Evolutionary conservation across 1,284 basidiomycete genomes (phyloP).

Genomic region (Rhizoctonia solani): DNA sequence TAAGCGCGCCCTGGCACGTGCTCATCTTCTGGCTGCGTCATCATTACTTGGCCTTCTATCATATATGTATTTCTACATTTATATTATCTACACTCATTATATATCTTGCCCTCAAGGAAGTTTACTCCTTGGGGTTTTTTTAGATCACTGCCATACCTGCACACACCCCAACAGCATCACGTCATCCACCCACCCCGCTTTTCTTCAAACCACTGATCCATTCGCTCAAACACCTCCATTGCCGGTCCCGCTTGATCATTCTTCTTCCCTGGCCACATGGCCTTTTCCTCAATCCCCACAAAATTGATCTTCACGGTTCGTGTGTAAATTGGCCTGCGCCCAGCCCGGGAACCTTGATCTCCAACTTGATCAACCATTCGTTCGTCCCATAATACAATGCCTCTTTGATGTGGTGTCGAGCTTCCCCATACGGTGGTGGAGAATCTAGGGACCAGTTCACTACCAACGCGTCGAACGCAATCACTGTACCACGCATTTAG

Average conservation of each 20-base stretch:
- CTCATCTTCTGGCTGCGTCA: no score
- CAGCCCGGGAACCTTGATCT: constrained; percentile 57
- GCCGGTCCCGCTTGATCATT: constrained; percentile 55
- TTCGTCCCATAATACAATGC: constrained; percentile 79
- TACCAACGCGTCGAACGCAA: constrained; percentile 93
- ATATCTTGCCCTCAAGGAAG: no score
- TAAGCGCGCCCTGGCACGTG: no score
- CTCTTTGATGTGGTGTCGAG: constrained; percentile 92
- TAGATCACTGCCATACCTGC: constrained; percentile 50
- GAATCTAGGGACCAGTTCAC: constrained; percentile 82
- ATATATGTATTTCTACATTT: no score
- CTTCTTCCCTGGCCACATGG: constrained; percentile 78
- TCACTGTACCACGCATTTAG: no score
- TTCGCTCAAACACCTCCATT: constrained; percentile 66
- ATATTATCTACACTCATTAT: no score
- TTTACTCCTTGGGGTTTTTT: no score
- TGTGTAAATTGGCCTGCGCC: constrained; percentile 3
- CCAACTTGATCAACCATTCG: constrained; percentile 71
- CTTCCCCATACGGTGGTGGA: constrained; percentile 69
- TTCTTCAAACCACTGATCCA: constrained; percentile 70
- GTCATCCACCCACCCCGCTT: constrained; percentile 64
- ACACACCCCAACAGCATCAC: constrained; percentile 68
- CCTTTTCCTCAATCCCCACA: constrained; percentile 71
- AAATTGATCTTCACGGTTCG: constrained; percentile 59
- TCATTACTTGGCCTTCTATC: no score